These are phyloP conservation scores for Rhodotorula sp. DNA, from an alignment of 1,284 basidiomycete species.

Conservation along the genomic window DNA sequence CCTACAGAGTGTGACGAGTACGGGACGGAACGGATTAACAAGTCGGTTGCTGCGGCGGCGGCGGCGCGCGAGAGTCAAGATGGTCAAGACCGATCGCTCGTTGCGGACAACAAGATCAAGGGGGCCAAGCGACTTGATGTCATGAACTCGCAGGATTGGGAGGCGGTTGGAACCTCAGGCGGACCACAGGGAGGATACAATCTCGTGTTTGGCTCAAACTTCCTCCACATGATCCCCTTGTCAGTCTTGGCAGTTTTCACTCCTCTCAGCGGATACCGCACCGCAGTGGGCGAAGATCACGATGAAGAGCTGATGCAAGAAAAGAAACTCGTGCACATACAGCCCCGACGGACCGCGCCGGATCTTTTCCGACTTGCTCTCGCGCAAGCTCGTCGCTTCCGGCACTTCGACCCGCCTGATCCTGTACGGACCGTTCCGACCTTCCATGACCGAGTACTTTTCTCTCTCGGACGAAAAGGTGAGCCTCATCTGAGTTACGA, in stretches of 20 bases:
- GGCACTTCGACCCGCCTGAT: neutral
- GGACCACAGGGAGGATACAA: neutral
- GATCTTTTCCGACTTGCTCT: slow-evolving; percentile 22
- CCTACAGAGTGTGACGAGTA: slow-evolving; percentile 32
- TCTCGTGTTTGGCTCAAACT: slow-evolving; percentile 25
- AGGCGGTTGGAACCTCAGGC: neutral
- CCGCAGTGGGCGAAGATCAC: too few species aligned
- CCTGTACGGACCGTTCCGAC: slow-evolving; percentile 28
- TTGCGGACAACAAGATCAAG: neutral
- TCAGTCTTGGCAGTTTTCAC: neutral
- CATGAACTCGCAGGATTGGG: slow-evolving; percentile 14
- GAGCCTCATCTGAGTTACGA: neutral
- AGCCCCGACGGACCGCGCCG: slow-evolving; percentile 25
- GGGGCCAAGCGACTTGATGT: slow-evolving; percentile 13
- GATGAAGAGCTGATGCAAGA: too few species aligned
- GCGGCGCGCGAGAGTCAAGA: neutral
- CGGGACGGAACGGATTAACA: neutral
- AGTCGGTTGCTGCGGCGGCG: neutral
- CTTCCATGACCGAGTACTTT: slow-evolving; percentile 26
- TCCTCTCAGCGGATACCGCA: too few species aligned
- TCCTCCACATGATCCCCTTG: slow-evolving; percentile 38
- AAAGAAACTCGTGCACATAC: neutral
- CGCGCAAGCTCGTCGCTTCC: neutral
- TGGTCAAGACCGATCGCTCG: neutral
- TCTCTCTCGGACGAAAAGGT: slow-evolving; percentile 23